A percentile compares a stretch with the other conserved stretches of the same genome.
These are phyloP conservation scores for Diaporthe vexans DNA, from an alignment of 2,329 filamentous ascomycete species.

Conservation along the genomic window DNA sequence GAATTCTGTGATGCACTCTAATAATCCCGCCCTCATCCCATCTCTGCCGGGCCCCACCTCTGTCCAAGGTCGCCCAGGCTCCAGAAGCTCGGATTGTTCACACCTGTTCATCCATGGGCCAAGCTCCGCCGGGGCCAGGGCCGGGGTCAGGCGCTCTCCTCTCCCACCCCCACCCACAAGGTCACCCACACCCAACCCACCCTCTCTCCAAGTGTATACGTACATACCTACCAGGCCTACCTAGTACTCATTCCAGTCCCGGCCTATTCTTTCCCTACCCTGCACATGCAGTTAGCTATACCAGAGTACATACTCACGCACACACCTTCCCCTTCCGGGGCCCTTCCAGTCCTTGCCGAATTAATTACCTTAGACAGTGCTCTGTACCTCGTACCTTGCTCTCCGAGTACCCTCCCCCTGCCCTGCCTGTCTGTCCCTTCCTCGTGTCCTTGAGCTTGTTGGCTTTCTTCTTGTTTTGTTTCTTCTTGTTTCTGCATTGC, in stretches of 20 bases:
- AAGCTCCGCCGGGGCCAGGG: conserved; percentile 17
- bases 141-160: background rate
- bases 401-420: background rate
- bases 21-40: conserved; percentile 21
- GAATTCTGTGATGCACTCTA: conserved; percentile 17
- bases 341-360: background rate
- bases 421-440: background rate
- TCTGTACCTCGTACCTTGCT: background rate
- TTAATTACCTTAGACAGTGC: background rate
- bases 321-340: conserved; percentile 15
- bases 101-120: conserved; percentile 21
- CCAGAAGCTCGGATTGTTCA: conserved; percentile 9
- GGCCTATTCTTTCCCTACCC: background rate
- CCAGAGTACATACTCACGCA: background rate
- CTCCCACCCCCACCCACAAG: background rate
- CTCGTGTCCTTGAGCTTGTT: conserved; percentile 25
- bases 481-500: conserved; percentile 21
- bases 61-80: conserved; percentile 16
- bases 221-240: no score
- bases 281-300: no score
- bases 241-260: conserved; percentile 10
- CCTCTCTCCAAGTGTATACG: background rate
- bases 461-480: conserved; percentile 15
- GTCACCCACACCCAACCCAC: background rate
- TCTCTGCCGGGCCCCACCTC: conserved; percentile 30